phyloP scores from a whole-genome alignment of 331 rosid genomes.

The Erythrophleum ivorense region DNA sequence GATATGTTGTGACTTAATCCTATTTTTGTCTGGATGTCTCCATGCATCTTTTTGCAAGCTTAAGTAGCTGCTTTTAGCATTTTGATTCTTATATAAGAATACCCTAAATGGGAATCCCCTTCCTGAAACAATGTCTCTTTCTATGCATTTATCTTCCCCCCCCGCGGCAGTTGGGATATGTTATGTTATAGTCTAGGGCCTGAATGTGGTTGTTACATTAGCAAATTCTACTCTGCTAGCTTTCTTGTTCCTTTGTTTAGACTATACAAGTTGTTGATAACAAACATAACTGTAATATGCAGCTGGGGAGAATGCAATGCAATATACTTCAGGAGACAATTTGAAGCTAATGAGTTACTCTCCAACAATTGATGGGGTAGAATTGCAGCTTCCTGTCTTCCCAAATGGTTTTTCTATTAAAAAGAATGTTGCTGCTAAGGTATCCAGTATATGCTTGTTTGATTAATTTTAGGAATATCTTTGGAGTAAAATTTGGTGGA shows the following conservation, averaged over 20 bases:
- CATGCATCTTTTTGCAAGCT: conserved; percentile 22
- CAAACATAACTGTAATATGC: conserved; percentile 39
- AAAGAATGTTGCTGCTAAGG: conserved; percentile 56
- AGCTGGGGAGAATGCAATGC: conserved; percentile 75
- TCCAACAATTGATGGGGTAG: conserved; percentile 60
- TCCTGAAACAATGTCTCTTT: not conserved
- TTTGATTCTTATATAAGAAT: conserved; percentile 15
- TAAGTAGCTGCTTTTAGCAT: not conserved
- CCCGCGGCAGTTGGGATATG: too few species aligned
- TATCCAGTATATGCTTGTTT: conserved; percentile 37
- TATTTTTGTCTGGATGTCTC: not conserved
- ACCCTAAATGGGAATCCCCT: not conserved
- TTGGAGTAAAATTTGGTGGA: conserved; percentile 17
- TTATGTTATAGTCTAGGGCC: conserved; percentile 38
- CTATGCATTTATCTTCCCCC: conserved; percentile 5
- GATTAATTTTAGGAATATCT: not conserved
- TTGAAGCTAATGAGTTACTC: conserved; percentile 69
- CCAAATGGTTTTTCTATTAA: conserved; percentile 53
- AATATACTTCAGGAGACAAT: conserved; percentile 78
- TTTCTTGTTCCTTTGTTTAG: conserved; percentile 21
- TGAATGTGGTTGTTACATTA: conserved; percentile 14
- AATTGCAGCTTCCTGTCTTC: conserved; percentile 51
- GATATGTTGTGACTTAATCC: not conserved
- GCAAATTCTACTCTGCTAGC: conserved; percentile 26
- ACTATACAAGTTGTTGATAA: conserved; percentile 33